Conservation (phyloP, 441 rosid genomes). For the Jatropha podagrica region DNA sequence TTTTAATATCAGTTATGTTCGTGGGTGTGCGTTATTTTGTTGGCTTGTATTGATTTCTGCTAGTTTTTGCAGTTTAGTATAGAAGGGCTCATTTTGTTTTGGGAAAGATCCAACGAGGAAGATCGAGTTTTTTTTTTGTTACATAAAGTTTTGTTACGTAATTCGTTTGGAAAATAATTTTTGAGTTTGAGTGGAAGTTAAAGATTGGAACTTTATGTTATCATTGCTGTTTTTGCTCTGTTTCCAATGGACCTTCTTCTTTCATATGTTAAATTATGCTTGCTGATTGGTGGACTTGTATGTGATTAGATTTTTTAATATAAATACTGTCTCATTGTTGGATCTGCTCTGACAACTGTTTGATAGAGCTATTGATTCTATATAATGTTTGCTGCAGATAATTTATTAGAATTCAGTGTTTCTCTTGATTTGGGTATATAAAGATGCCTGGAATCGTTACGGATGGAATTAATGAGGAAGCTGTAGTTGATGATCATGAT, state of each 20-base stretch:
- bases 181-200: conserved; percentile 13
- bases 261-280: background rate
- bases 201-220: conserved; percentile 22
- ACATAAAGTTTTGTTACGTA: conserved; percentile 6
- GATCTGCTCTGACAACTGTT: conserved; percentile 28
- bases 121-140: background rate
- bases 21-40: conserved; percentile 17
- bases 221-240: conserved; percentile 16
- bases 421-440: conserved; percentile 28
- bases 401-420: conserved; percentile 20
- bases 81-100: conserved; percentile 25
- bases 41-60: conserved; percentile 11
- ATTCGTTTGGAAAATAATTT: conserved; percentile 12
- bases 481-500: conserved; percentile 27
- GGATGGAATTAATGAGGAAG: conserved; percentile 48
- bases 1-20: conserved; percentile 12
- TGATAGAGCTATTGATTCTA: conserved; percentile 22
- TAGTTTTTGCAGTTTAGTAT: conserved; percentile 13
- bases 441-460: conserved; percentile 59
- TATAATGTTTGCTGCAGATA: conserved; percentile 33
- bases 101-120: conserved; percentile 28
- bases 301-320: conserved; percentile 7
- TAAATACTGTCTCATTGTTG: conserved; percentile 18
- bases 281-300: conserved; percentile 8
- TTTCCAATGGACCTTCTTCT: conserved; percentile 5